Conservation (phyloP, 148 eudicot species). For the Rhododendron williamsianum region DNA sequence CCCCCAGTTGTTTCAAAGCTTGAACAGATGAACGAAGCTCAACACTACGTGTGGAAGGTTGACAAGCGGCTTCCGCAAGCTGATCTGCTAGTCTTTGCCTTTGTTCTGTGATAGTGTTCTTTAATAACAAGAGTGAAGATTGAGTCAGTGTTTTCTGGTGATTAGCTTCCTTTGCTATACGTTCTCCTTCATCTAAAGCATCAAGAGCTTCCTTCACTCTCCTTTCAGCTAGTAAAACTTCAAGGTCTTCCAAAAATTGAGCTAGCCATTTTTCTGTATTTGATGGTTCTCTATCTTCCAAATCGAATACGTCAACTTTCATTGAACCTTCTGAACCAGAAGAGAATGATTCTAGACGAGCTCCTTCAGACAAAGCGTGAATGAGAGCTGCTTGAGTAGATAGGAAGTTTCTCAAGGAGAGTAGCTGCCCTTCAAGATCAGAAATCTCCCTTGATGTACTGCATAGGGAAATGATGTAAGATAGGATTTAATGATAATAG, state of each 20-base stretch:
- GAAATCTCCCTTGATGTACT: conserved; percentile 94
- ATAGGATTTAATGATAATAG: conserved; percentile 1
- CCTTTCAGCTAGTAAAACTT: conserved; percentile 79
- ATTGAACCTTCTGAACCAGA: conserved; percentile 36
- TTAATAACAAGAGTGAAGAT: conserved; percentile 35
- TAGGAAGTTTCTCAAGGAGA: conserved; percentile 63
- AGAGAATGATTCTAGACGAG: conserved; percentile 44
- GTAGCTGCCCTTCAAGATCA: conserved; percentile 82
- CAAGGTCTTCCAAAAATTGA: conserved; percentile 56
- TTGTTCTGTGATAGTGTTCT: conserved; percentile 46
- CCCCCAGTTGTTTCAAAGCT: conserved; percentile 74
- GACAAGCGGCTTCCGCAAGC: conserved; percentile 60
- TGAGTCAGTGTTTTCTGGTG: conserved; percentile 29
- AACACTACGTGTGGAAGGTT: conserved; percentile 60
- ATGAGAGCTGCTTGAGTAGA: conserved; percentile 65
- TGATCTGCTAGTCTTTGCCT: conserved; percentile 69
- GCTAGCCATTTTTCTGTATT: conserved; percentile 60
- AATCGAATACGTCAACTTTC: conserved; percentile 25
- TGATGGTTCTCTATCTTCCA: conserved; percentile 38
- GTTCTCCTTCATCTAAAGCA: conserved; percentile 66
- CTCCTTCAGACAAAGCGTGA: conserved; percentile 73
- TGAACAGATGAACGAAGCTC: conserved; percentile 67
- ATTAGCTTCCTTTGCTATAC: conserved; percentile 34
- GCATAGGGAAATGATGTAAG: conserved; percentile 21
- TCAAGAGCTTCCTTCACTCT: conserved; percentile 65